These are phyloP conservation scores for Pugionium cornutum DNA, from an alignment of 345 rosid genomes.

Conservation along the genomic window DNA sequence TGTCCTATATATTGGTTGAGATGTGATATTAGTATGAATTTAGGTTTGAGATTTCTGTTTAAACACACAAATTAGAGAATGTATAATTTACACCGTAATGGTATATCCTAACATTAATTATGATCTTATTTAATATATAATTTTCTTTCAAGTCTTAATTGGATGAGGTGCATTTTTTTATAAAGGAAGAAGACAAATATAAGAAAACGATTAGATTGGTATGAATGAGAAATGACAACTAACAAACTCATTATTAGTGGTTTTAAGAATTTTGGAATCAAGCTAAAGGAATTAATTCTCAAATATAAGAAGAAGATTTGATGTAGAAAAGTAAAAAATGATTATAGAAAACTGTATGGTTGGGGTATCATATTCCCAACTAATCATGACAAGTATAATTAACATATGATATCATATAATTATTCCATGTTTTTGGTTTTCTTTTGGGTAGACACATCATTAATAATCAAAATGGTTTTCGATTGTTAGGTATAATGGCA, in stretches of 20 bases:
- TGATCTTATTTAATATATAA: background rate
- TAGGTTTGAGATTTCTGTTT: background rate
- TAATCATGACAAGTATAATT: slow-evolving; percentile 35
- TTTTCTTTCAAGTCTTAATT: slow-evolving; percentile 1
- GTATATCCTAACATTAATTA: background rate
- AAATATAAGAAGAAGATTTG: slow-evolving; percentile 26
- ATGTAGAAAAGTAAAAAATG: slow-evolving; percentile 14
- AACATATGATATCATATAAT: slow-evolving; percentile 23
- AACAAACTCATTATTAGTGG: slow-evolving; percentile 37
- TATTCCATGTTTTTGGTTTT: slow-evolving; percentile 19
- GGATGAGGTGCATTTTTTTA: slow-evolving; percentile 2
- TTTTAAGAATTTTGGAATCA: slow-evolving; percentile 39
- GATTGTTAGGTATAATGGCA: background rate
- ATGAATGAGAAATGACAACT: slow-evolving; percentile 36
- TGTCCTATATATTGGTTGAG: slow-evolving; percentile 4
- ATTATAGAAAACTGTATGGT: slow-evolving; percentile 29
- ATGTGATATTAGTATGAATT: slow-evolving; percentile 13
- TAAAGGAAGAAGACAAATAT: slow-evolving; percentile 21
- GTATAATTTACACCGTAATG: background rate
- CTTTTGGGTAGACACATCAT: slow-evolving; percentile 13
- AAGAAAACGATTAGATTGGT: slow-evolving; percentile 34
- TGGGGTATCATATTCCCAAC: slow-evolving; percentile 42
- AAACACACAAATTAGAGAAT: slow-evolving; percentile 15
- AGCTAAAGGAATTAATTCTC: slow-evolving; percentile 28
- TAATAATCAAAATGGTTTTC: slow-evolving; percentile 24